Evolutionary conservation across 345 rosid species (phyloP), one percentile per base, ranked within the genome.

Genomic region (Clausena lansium): DNA sequence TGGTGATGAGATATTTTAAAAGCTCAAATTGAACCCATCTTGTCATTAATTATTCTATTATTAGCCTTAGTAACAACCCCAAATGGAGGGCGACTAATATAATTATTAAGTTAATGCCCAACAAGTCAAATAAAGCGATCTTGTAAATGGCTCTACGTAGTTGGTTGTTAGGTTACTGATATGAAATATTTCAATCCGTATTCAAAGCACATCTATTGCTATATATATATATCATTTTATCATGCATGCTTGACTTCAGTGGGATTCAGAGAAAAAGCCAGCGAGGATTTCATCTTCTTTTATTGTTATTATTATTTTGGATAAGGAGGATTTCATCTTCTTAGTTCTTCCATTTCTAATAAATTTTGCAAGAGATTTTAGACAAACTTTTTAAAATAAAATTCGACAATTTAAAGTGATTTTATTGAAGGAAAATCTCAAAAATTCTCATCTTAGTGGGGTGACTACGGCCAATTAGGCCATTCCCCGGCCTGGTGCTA

Each of bases 101-200:
- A 17, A 14, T 6, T 28, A 5, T 19, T 19, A 6, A 62, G 1
- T 64, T 2, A 20, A 6, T 5, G 38, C 9, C 9, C 0, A 22
- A 13, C 32, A 66, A 67, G 71, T 67, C 71, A 67, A 30, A 20
- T 19, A 8, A 36, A 19, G 39, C 5, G 25, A 38, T 28, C 10
- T 13, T n/a, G 57, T 9, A 71, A 35, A 64, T 78, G 73, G 66
- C 30, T 54, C 76, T 24, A 52, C 33, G 15, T 35, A 65, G 67
- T 65, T 36, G 77, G 77, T 50, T 20, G 72, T 54, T 72, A 64
- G 73, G 68, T 67, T 35, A 54, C 25, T 79, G 73, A 58, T 57
- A 38, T 27, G 61, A 22, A 27, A 22, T 64, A 28, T 64, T 57
- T 65, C 58, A 63, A 71, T 39, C 65, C 50, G 38, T 33, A 41